These are phyloP conservation scores for Clarkia xantiana DNA, from an alignment of 345 rosid genomes.

Conservation along the genomic window DNA sequence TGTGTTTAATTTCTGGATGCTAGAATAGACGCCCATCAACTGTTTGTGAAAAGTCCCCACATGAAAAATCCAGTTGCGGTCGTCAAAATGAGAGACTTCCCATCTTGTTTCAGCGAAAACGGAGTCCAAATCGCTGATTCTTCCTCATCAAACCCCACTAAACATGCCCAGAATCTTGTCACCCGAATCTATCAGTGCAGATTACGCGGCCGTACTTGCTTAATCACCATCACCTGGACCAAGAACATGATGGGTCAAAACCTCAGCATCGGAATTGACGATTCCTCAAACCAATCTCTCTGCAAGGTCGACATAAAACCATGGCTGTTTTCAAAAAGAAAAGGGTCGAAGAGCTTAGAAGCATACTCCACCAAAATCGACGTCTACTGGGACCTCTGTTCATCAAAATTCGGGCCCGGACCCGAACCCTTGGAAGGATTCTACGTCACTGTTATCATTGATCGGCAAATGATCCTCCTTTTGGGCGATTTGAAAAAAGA, in stretches of 20 bases:
- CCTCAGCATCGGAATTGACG: slow-evolving; percentile 55
- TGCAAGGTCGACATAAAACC: slow-evolving; percentile 93
- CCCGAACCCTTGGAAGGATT: slow-evolving; percentile 83
- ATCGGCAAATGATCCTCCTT: slow-evolving; percentile 60
- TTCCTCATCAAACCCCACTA: slow-evolving; percentile 48
- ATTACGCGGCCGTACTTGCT: slow-evolving; percentile 46
- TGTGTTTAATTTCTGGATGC: slow-evolving; percentile 16
- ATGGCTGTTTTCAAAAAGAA: slow-evolving; percentile 82
- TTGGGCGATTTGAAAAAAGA: slow-evolving; percentile 89
- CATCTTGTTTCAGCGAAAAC: slow-evolving; percentile 91
- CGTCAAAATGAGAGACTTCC: slow-evolving; percentile 72
- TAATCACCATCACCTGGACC: slow-evolving; percentile 74
- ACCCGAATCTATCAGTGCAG: slow-evolving; percentile 64
- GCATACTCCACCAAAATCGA: slow-evolving; percentile 53
- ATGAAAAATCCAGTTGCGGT: slow-evolving; percentile 2
- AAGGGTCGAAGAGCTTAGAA: slow-evolving; percentile 77
- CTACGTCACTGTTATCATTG: slow-evolving; percentile 62
- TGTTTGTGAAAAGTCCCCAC: slow-evolving; percentile 23
- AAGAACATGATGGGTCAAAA: slow-evolving; percentile 93
- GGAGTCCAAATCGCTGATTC: slow-evolving; percentile 80
- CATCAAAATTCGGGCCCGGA: slow-evolving; percentile 71
- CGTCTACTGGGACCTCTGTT: slow-evolving; percentile 75
- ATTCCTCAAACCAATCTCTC: slow-evolving; percentile 56
- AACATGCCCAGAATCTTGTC: slow-evolving; percentile 58
- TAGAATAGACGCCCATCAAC: slow-evolving; percentile 9